Evolutionary conservation across 495 filamentous ascomycete species (phyloP).

Genomic region (Lindgomyces ingoldianus): DNA sequence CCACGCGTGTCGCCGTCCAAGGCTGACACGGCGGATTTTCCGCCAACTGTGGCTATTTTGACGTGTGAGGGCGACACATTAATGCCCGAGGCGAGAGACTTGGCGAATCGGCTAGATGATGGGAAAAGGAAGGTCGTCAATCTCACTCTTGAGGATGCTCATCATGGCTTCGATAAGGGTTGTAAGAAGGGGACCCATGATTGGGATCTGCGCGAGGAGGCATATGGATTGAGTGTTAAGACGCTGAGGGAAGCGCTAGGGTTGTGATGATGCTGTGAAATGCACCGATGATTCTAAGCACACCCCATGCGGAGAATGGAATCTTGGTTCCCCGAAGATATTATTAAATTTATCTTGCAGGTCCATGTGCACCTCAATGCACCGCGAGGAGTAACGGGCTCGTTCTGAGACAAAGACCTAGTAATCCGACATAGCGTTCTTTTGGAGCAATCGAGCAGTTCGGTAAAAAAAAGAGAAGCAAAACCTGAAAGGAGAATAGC

Average conservation of each 20-base stretch:
- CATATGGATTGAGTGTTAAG: conserved; percentile 5
- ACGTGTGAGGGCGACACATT: conserved; percentile 50
- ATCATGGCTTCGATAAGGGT: conserved; percentile 41
- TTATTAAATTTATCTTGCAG: too few species aligned
- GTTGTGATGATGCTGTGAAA: too few species aligned
- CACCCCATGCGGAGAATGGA: too few species aligned
- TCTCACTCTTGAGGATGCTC: conserved; percentile 48
- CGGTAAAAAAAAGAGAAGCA: too few species aligned
- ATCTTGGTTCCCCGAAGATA: too few species aligned
- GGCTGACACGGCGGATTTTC: conserved; percentile 46
- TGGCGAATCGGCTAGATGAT: conserved; percentile 45
- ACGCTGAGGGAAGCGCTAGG: not conserved
- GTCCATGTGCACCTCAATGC: too few species aligned
- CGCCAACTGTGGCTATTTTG: conserved; percentile 49
- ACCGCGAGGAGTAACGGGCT: too few species aligned
- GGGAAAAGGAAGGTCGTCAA: conserved; percentile 45
- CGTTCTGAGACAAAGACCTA: too few species aligned
- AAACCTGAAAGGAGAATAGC: too few species aligned
- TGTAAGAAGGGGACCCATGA: conserved; percentile 5
- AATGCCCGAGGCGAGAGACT: conserved; percentile 48
- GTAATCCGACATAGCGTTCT: too few species aligned
- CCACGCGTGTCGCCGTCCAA: conserved; percentile 52
- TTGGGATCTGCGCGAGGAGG: not conserved
- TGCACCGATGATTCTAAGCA: too few species aligned
- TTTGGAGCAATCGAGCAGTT: too few species aligned